phyloP scores from a whole-genome alignment of 371 early-diverging fungal genomes.

The Mortierella sp. region DNA sequence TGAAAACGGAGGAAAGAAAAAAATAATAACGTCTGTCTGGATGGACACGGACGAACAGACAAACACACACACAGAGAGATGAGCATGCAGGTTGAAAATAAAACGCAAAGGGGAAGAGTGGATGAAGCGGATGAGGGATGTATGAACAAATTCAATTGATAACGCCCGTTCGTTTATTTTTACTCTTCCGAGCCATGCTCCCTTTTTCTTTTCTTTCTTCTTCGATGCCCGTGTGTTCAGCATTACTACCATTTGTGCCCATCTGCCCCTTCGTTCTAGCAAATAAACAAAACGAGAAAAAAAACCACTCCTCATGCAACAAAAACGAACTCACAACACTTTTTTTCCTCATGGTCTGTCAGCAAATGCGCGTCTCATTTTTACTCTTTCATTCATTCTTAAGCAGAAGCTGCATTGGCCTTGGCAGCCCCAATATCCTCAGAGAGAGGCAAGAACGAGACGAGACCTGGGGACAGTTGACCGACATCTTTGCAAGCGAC shows the following conservation, averaged over 20 bases:
- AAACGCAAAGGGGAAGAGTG: neutral
- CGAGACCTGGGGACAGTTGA: conserved; percentile 23
- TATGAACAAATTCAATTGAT: neutral
- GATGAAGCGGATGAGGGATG: neutral
- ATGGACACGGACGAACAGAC: neutral
- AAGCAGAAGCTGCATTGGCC: neutral
- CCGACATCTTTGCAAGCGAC: neutral
- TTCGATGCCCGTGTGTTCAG: neutral
- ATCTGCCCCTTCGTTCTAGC: neutral
- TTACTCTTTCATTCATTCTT: neutral
- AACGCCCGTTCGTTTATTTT: conserved; percentile 9
- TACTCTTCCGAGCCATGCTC: neutral
- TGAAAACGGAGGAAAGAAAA: neutral
- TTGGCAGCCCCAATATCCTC: conserved; percentile 11
- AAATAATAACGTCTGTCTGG: neutral
- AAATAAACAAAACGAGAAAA: neutral
- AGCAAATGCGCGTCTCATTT: neutral
- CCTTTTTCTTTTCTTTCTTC: neutral
- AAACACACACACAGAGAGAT: neutral
- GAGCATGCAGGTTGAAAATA: neutral
- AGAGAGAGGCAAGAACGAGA: conserved; percentile 20
- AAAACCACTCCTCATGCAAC: neutral
- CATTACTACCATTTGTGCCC: neutral
- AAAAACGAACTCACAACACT: neutral
- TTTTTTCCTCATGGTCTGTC: neutral